A percentile compares a stretch with the other conserved stretches of the same genome.
These are phyloP conservation scores for Mucor lusitanicus DNA, from an alignment of 371 early-diverging fungal species.

Conservation along the genomic window DNA sequence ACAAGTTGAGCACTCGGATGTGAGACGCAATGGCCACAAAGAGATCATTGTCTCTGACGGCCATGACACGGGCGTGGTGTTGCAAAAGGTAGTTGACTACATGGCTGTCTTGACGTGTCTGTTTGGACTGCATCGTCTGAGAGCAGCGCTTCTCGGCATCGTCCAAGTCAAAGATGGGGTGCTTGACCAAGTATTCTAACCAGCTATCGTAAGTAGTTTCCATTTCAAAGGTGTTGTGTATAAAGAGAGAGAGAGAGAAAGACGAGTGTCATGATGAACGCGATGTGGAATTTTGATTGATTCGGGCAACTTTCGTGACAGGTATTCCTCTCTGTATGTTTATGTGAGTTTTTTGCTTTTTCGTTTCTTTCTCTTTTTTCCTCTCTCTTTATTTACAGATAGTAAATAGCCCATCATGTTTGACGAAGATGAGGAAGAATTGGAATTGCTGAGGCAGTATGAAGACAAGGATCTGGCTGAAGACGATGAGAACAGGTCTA, in stretches of 20 bases:
- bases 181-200: conserved; percentile 23
- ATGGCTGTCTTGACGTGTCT: conserved; percentile 10
- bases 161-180: conserved; percentile 24
- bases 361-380: background rate
- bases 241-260: background rate
- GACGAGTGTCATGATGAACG: background rate
- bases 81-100: conserved; percentile 11
- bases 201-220: conserved; percentile 6
- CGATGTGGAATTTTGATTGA: conserved; percentile 2
- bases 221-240: background rate
- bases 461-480: conserved; percentile 11
- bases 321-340: background rate
- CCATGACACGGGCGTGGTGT: conserved; percentile 33
- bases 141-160: conserved; percentile 6
- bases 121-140: conserved; percentile 1
- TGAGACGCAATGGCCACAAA: conserved; percentile 39
- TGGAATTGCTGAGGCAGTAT: conserved; percentile 22
- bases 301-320: background rate
- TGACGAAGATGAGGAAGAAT: conserved; percentile 25
- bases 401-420: conserved; percentile 2
- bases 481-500: conserved; percentile 9
- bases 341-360: background rate
- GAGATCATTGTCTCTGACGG: conserved; percentile 38
- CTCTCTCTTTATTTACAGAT: background rate
- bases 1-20: conserved; percentile 39